phyloP scores from a whole-genome alignment of 768 basidiomycete species.

The Pisolithus tinctorius region DNA sequence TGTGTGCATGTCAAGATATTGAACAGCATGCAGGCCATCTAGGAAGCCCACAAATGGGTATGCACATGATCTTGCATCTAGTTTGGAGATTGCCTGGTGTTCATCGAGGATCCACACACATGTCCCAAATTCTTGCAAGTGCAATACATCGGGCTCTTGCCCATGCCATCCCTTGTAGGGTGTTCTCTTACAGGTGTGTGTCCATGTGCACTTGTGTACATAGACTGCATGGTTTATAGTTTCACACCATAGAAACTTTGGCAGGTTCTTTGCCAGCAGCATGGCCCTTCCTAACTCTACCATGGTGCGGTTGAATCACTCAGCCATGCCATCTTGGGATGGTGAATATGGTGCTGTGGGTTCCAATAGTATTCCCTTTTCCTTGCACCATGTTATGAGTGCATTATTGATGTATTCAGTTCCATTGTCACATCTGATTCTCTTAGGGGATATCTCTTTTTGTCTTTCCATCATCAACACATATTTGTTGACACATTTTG shows the following conservation, averaged over 20 bases:
- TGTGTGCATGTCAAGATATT: too few species aligned
- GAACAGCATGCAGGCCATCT: too few species aligned
- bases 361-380: not conserved
- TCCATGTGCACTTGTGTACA: not conserved
- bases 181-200: not conserved
- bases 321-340: not conserved
- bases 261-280: not conserved
- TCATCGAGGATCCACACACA: too few species aligned
- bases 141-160: too few species aligned
- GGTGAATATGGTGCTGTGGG: not conserved
- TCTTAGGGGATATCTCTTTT: not conserved
- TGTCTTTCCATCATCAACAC: not conserved
- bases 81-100: too few species aligned
- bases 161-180: too few species aligned
- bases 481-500: not conserved
- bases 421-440: not conserved
- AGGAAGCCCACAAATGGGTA: too few species aligned
- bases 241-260: not conserved
- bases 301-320: not conserved
- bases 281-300: not conserved
- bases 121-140: too few species aligned
- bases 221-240: not conserved
- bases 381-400: not conserved
- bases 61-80: too few species aligned
- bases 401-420: not conserved